Conservation (phyloP, 345 rosid genomes). For the Bruguiera gymnorhiza region DNA sequence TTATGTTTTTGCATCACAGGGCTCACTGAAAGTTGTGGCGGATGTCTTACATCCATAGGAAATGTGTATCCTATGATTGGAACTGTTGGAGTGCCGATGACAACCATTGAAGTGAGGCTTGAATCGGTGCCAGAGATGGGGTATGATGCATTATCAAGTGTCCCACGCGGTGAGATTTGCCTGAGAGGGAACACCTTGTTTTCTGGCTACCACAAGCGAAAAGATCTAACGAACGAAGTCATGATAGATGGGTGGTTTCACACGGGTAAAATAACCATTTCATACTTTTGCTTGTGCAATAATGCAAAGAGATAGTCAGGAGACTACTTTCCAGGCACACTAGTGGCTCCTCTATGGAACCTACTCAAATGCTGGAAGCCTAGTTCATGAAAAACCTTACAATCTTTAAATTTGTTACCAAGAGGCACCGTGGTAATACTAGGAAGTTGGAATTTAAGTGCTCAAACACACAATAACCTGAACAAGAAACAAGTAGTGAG, state of each 20-base stretch:
- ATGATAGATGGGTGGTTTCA: conserved; percentile 92
- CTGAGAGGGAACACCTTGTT: conserved; percentile 74
- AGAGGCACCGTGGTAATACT: no score
- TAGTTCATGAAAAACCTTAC: no score
- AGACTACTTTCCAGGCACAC: neutral
- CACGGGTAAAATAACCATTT: conserved; percentile 51
- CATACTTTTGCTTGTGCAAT: neutral
- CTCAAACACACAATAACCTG: no score
- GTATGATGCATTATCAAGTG: conserved; percentile 67
- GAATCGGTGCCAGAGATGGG: conserved; percentile 95
- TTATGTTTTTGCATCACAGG: conserved; percentile 40
- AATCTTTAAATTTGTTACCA: no score
- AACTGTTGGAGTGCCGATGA: conserved; percentile 88
- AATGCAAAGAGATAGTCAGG: neutral
- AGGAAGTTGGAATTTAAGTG: no score
- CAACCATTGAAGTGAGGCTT: conserved; percentile 85
- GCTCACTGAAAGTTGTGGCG: conserved; percentile 89
- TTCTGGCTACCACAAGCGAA: conserved; percentile 90
- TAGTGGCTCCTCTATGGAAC: neutral
- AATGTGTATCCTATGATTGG: conserved; percentile 80
- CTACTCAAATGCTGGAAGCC: no score
- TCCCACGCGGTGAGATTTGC: conserved; percentile 85
- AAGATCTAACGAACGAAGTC: conserved; percentile 78
- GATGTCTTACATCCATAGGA: conserved; percentile 75
- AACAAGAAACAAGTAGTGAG: neutral